Conservation (phyloP, 164 flowering plant genomes). For the Tetrastigma voinierianum region DNA sequence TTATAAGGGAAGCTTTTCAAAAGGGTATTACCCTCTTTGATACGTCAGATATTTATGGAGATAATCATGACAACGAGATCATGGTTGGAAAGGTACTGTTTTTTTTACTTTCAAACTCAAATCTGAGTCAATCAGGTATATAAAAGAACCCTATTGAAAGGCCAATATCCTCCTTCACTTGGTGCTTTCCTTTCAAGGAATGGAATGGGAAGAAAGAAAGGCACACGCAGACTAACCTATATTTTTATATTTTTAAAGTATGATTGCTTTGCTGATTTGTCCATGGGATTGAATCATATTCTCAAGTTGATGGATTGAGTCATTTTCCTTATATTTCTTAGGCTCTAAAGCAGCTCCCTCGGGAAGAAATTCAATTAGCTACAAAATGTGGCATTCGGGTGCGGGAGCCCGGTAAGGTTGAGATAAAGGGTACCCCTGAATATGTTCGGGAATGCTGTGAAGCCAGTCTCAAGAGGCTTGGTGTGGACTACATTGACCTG, state of each 20-base stretch:
- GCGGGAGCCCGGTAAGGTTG: neutral
- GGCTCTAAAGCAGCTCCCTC: constrained; percentile 56
- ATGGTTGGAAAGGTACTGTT: constrained; percentile 42
- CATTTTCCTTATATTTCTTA: constrained; percentile 12
- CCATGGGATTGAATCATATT: too few relatives aligned
- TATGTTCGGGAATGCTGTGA: constrained; percentile 67
- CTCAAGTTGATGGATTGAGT: neutral
- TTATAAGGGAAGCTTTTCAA: constrained; percentile 34
- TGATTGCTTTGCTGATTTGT: too few relatives aligned
- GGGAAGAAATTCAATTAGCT: constrained; percentile 54
- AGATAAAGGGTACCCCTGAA: constrained; percentile 51
- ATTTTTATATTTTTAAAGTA: too few relatives aligned
- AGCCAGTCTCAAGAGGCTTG: constrained; percentile 61
- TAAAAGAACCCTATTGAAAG: too few relatives aligned
- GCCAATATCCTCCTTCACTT: too few relatives aligned
- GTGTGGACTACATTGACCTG: constrained; percentile 65
- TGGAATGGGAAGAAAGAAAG: neutral
- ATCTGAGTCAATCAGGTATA: too few relatives aligned
- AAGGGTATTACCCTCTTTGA: constrained; percentile 42
- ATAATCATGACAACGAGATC: constrained; percentile 33
- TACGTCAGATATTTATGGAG: constrained; percentile 38
- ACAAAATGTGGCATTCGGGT: constrained; percentile 45
- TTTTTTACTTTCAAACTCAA: too few relatives aligned
- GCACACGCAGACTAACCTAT: too few relatives aligned
- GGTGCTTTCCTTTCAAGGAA: too few relatives aligned